phyloP scores from a whole-genome alignment of 352 stramenopile species.

The Aphanomyces astaci region DNA sequence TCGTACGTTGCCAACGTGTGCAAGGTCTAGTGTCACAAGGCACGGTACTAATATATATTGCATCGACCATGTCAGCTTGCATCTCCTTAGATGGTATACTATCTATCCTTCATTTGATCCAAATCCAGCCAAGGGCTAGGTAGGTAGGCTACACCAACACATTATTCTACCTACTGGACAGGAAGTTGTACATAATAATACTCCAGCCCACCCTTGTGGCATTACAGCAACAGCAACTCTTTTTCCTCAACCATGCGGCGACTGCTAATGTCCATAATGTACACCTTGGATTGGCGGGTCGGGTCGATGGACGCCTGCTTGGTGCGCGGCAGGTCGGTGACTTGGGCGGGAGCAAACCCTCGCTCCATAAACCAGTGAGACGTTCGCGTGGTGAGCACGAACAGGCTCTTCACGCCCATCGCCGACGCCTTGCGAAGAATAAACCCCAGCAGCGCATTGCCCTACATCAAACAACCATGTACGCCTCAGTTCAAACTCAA shows the following conservation, averaged over 20 bases:
- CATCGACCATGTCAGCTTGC: too few species aligned
- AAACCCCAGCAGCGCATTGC: constrained; percentile 87
- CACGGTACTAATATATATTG: too few species aligned
- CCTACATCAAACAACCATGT: too few species aligned
- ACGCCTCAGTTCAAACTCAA: too few species aligned
- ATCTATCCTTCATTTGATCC: too few species aligned
- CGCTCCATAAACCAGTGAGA: constrained; percentile 98
- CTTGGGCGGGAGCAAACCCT: constrained; percentile 86
- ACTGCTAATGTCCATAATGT: constrained; percentile 84
- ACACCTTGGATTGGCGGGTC: constrained; percentile 81
- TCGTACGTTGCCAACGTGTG: too few species aligned
- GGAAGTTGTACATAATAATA: too few species aligned
- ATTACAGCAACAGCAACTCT: constrained; percentile 52
- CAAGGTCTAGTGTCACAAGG: too few species aligned
- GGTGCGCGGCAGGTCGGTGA: constrained; percentile 80
- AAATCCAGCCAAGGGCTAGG: too few species aligned
- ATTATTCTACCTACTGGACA: too few species aligned
- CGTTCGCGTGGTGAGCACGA: constrained; percentile 97
- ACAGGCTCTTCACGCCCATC: constrained; percentile 86
- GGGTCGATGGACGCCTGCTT: constrained; percentile 73
- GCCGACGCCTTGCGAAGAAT: constrained; percentile 80
- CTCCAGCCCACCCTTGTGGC: background rate
- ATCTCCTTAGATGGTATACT: too few species aligned
- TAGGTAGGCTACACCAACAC: too few species aligned
- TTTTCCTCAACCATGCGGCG: constrained; percentile 77